phyloP scores from a whole-genome alignment of 495 filamentous ascomycete species.

The Xylaria intraflava region DNA sequence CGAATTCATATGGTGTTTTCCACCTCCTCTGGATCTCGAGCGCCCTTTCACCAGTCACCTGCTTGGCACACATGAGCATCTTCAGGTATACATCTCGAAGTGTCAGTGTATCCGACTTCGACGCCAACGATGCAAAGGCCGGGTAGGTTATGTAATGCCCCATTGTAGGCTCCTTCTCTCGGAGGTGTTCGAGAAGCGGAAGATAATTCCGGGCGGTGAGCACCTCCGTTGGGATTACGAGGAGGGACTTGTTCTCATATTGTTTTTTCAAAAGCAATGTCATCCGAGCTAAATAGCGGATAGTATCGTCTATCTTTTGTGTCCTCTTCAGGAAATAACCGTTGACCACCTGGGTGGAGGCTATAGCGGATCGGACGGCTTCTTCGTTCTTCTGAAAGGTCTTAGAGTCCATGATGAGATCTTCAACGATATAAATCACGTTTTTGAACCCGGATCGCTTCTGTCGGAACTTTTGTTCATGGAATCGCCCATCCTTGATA shows the following conservation, averaged over 20 bases:
- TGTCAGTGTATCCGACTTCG: slow-evolving; percentile 67
- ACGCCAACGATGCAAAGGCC: slow-evolving; percentile 63
- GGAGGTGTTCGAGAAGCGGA: slow-evolving; percentile 54
- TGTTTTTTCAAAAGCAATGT: slow-evolving; percentile 59
- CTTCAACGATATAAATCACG: slow-evolving; percentile 76
- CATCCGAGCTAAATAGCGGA: slow-evolving; percentile 71
- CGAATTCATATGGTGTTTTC: slow-evolving; percentile 63
- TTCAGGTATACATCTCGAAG: slow-evolving; percentile 73
- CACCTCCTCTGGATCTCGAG: slow-evolving; percentile 71
- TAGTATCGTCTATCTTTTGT: slow-evolving; percentile 69
- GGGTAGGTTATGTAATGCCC: slow-evolving; percentile 64
- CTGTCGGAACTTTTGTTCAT: slow-evolving; percentile 80
- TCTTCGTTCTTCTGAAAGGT: slow-evolving; percentile 53
- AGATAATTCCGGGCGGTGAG: slow-evolving; percentile 67
- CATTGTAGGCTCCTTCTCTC: slow-evolving; percentile 35
- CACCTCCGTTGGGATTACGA: slow-evolving; percentile 58
- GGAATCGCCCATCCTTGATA: slow-evolving; percentile 78
- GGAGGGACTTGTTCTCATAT: slow-evolving; percentile 50
- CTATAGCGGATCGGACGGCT: slow-evolving; percentile 65
- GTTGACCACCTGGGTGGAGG: slow-evolving; percentile 74
- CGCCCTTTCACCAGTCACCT: slow-evolving; percentile 75
- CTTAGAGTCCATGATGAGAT: slow-evolving; percentile 49
- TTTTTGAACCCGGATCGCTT: slow-evolving; percentile 64
- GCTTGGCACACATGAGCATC: slow-evolving; percentile 79
- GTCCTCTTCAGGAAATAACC: slow-evolving; percentile 80